Conservation (phyloP, 108 stramenopile species). For the Poteriospumella lacustris region DNA sequence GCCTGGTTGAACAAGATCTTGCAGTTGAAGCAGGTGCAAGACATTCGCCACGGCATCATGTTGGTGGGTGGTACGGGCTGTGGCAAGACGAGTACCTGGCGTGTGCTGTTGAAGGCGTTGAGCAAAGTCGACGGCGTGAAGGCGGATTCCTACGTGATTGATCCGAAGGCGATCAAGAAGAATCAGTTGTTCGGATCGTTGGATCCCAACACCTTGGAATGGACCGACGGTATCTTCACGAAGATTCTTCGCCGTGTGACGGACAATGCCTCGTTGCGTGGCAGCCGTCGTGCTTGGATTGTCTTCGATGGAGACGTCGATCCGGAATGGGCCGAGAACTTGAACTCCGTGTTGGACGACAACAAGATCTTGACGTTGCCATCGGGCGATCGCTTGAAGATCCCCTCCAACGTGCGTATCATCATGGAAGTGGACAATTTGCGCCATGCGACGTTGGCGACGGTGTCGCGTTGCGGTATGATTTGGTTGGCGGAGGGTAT, state of each 20-base stretch:
- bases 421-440: slow-evolving; percentile 92
- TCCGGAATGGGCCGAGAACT: slow-evolving; percentile 77
- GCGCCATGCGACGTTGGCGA: slow-evolving; percentile 88
- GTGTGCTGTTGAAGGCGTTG: slow-evolving; percentile 67
- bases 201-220: slow-evolving; percentile 95
- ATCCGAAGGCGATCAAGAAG: slow-evolving; percentile 84
- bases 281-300: slow-evolving; percentile 72
- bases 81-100: slow-evolving; percentile 71
- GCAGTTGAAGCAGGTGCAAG: slow-evolving; percentile 86
- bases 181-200: slow-evolving; percentile 82
- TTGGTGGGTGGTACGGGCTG: slow-evolving; percentile 81
- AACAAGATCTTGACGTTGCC: slow-evolving; percentile 92
- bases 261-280: not conserved
- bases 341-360: slow-evolving; percentile 84
- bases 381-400: slow-evolving; percentile 77
- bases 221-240: slow-evolving; percentile 99
- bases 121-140: slow-evolving; percentile 69
- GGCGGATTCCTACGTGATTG: slow-evolving; percentile 84
- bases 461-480: slow-evolving; percentile 97
- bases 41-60: slow-evolving; percentile 93
- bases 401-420: slow-evolving; percentile 77
- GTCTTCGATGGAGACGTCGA: slow-evolving; percentile 96
- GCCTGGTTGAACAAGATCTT: slow-evolving; percentile 85
- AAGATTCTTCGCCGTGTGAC: slow-evolving; percentile 36
- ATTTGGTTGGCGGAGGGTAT: slow-evolving; percentile 90